These are phyloP conservation scores for Nakaseomyces sp. DNA, from an alignment of 1,139 yeast genomes.

Conservation along the genomic window DNA sequence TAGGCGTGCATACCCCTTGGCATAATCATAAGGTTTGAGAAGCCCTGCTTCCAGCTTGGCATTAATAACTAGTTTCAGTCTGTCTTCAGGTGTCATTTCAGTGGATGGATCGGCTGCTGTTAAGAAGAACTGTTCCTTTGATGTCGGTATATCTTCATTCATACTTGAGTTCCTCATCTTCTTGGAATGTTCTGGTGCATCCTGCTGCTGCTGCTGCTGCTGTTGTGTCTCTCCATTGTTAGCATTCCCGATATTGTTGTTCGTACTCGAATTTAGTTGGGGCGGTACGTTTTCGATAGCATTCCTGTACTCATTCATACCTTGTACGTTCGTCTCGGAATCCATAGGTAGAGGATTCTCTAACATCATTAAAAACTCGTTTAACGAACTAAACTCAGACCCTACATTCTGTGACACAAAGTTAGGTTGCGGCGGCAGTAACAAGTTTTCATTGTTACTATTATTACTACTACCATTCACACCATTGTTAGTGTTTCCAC, in stretches of 20 bases:
- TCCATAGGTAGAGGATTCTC: conserved; percentile 56
- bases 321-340: conserved; percentile 6
- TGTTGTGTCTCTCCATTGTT: conserved; percentile 6
- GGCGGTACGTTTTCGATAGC: conserved; percentile 1
- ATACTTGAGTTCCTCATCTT: neutral
- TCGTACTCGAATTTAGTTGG: neutral
- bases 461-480: neutral
- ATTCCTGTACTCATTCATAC: neutral
- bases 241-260: conserved; percentile 11
- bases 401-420: conserved; percentile 90
- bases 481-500: neutral
- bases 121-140: conserved; percentile 84
- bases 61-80: conserved; percentile 88
- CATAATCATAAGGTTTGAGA: conserved; percentile 87
- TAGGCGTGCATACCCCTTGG: conserved; percentile 83
- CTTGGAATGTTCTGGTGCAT: neutral
- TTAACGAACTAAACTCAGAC: conserved; percentile 81
- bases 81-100: conserved; percentile 88
- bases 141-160: conserved; percentile 37
- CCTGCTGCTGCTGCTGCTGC: neutral
- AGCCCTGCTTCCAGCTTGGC: conserved; percentile 94
- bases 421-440: conserved; percentile 50
- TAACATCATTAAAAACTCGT: conserved; percentile 82
- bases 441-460: conserved; percentile 6
- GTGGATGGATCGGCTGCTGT: conserved; percentile 98